Base-by-base conservation (phyloP, 441 rosid genomes). In the Bruguiera hainesii region DNA sequence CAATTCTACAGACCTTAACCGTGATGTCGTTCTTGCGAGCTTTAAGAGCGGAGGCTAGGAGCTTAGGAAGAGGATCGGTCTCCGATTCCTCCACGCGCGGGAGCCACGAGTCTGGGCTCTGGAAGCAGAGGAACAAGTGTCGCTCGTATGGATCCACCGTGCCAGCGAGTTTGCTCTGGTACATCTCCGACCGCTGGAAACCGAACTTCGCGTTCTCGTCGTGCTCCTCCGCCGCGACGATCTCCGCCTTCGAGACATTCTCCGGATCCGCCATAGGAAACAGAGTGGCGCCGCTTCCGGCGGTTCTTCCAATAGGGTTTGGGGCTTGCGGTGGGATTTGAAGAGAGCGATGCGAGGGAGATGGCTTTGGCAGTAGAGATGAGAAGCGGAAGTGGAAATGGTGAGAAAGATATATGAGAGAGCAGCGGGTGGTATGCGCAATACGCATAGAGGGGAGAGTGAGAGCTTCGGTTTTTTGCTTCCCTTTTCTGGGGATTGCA, bases 171-270 rank as follows among this genome's bases (percentile, higher is more conserved):
- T 65, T 88, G 63, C 8, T 31, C 71, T 71, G 73, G 73, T 82
- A 78, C 99, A 95, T 91, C 82, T 91, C 99, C 56, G 72, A 37
- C 25, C 97, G 82, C 72, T 76, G 82, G 80, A 94, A 91, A 3
- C 96, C 98, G 61, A 68, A 88, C 48, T 74, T 79, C 62, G 78
- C 83, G 20, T 73, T 88, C 1, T 85, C 90, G 19, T 82, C 30
- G 18, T 26, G 7, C 28, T 55, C 83, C 23, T 69, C 76, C 66
- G 48, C 63, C 0, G 63, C 74, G 59, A 76, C 25, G 9, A 72
- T 59, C 23, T 16, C 66, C 5, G 61, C n/a, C 5, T 68, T 46
- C 35, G 79, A 67, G 50, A 62, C 31, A 67, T 58, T 76, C 42
- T 71, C 80, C 26, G 66, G 42, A 53, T 71, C 80, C 62, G 81